phyloP scores from a whole-genome alignment of 2,329 filamentous ascomycete genomes.

The Pestalotiopsis fici region DNA sequence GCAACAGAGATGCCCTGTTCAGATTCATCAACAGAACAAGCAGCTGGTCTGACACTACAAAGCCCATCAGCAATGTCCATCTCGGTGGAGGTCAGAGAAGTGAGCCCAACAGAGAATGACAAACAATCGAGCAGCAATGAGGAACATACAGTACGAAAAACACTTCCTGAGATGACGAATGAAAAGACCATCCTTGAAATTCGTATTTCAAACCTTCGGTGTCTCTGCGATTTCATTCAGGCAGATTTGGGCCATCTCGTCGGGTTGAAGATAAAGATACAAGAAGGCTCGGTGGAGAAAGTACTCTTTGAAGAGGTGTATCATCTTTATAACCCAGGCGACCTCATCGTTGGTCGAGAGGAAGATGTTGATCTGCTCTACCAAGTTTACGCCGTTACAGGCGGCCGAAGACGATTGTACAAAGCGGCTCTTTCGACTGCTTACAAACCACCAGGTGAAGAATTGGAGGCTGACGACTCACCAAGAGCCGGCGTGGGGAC shows the following conservation, averaged over 20 bases:
- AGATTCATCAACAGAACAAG: background rate
- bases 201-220: conserved; percentile 6
- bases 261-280: background rate
- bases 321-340: conserved; percentile 9
- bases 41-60: background rate
- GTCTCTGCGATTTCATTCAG: conserved; percentile 4
- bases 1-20: background rate
- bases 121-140: background rate
- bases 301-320: conserved; percentile 10
- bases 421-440: background rate
- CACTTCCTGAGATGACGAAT: background rate
- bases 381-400: conserved; percentile 8
- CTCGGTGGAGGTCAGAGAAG: no score
- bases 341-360: background rate
- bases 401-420: background rate
- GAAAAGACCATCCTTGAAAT: background rate
- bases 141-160: background rate
- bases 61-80: no score
- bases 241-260: conserved; percentile 7
- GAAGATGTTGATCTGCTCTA: background rate
- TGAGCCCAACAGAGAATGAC: background rate
- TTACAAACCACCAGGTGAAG: background rate
- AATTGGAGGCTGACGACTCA: background rate
- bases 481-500: conserved; percentile 2
- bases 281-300: background rate